Conservation (phyloP, 2,329 filamentous ascomycete genomes). For the Ascochyta koolunga region DNA sequence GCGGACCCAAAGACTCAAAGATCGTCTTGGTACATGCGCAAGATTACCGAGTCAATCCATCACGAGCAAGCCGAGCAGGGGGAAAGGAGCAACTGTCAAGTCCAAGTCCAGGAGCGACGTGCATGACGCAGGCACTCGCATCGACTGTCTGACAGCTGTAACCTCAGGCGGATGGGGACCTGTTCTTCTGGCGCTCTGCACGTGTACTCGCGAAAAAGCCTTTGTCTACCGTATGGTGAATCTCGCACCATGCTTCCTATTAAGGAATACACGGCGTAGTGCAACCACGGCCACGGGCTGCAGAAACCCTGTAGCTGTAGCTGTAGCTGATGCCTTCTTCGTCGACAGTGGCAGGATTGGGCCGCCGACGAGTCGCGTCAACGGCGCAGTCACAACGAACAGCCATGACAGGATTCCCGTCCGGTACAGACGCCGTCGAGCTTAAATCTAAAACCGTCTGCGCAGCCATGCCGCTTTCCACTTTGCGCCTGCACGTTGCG, state of each 20-base stretch:
- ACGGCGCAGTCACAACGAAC: conserved; percentile 27
- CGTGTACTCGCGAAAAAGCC: not conserved
- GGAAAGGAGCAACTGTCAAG: not conserved
- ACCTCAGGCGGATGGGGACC: not conserved
- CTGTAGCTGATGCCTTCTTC: not conserved
- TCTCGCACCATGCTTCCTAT: conserved; percentile 18
- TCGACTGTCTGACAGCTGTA: conserved; percentile 13
- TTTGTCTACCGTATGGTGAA: not conserved
- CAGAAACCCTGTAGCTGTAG: not conserved
- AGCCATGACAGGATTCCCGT: conserved; percentile 26
- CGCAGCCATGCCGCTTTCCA: conserved; percentile 10
- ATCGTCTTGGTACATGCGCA: conserved; percentile 7
- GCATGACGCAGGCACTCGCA: conserved; percentile 15
- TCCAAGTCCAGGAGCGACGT: conserved; percentile 1
- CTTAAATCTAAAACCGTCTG: conserved; percentile 22
- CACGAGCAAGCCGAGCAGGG: too few relatives aligned
- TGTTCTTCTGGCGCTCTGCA: not conserved
- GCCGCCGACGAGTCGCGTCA: conserved; percentile 25
- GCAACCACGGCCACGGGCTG: conserved; percentile 16
- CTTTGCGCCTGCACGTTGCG: not conserved
- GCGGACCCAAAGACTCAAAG: conserved; percentile 12
- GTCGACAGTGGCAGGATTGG: conserved; percentile 23
- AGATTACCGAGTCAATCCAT: not conserved
- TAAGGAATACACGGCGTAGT: conserved; percentile 14
- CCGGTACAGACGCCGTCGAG: conserved; percentile 26